Evolutionary conservation across 2,329 filamentous ascomycete species (phyloP).

Genomic region (Juglanconis sp.): DNA sequence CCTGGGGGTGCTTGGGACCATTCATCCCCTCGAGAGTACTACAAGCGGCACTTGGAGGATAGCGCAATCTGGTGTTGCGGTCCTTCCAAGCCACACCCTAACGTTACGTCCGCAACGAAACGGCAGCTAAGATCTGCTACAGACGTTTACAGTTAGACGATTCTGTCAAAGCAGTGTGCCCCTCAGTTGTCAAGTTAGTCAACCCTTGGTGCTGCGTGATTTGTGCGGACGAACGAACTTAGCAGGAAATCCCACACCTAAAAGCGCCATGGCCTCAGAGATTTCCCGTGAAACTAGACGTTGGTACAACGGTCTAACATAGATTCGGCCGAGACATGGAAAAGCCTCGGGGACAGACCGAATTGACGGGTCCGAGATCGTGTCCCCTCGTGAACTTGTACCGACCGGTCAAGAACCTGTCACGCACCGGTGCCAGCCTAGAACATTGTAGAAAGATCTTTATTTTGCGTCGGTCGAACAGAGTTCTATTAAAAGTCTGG

Average conservation of each 20-base stretch:
- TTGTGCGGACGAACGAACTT: not conserved
- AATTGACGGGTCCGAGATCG: not conserved
- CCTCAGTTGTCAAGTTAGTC: not conserved
- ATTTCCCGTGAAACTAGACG: not conserved
- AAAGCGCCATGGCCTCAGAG: too few species aligned
- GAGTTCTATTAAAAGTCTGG: not conserved
- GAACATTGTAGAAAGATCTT: not conserved
- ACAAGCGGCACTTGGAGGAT: constrained; percentile 8
- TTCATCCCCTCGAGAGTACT: not conserved
- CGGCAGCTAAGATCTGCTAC: constrained; percentile 1
- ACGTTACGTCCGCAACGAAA: constrained; percentile 13
- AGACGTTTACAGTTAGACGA: not conserved
- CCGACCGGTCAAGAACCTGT: not conserved
- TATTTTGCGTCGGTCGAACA: not conserved
- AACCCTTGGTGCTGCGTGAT: not conserved
- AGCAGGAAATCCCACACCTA: too few species aligned
- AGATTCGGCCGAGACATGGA: not conserved
- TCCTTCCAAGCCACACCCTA: constrained; percentile 9
- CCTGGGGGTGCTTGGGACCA: not conserved
- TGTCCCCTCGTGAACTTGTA: not conserved
- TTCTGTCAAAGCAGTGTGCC: not conserved
- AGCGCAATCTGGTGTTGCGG: constrained; percentile 9
- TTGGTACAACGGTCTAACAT: not conserved
- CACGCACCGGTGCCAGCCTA: not conserved
- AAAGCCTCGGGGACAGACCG: not conserved